Evolutionary conservation across 768 basidiomycete genomes (phyloP).

Genomic region (Favolaschia claudopus): DNA sequence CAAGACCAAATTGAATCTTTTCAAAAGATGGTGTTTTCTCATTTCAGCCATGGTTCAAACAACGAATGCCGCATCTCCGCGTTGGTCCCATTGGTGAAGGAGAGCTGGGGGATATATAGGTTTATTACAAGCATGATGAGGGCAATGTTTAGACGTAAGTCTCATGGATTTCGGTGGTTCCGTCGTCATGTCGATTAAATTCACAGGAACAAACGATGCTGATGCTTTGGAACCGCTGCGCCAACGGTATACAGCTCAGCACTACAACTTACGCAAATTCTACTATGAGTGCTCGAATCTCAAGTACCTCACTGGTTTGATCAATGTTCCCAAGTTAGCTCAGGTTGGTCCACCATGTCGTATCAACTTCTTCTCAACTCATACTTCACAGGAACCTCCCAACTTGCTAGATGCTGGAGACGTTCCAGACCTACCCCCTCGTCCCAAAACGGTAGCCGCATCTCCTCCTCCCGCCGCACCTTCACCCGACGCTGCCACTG

Average conservation of each 20-base stretch:
- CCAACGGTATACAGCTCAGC: slow-evolving; percentile 89
- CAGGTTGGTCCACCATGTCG: slow-evolving; percentile 58
- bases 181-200: slow-evolving; percentile 7
- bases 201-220: slow-evolving; percentile 85
- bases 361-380: not conserved
- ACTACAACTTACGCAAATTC: slow-evolving; percentile 93
- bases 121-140: slow-evolving; percentile 99
- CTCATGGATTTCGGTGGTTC: not conserved
- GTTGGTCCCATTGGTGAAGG: slow-evolving; percentile 96
- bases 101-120: slow-evolving; percentile 98
- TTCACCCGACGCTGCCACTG: slow-evolving; percentile 71
- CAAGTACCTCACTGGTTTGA: slow-evolving; percentile 95
- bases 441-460: slow-evolving; percentile 68
- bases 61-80: slow-evolving; percentile 98
- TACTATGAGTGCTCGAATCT: slow-evolving; percentile 99
- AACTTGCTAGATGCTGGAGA: slow-evolving; percentile 85
- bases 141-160: slow-evolving; percentile 92
- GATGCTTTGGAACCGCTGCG: slow-evolving; percentile 91
- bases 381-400: slow-evolving; percentile 82
- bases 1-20: slow-evolving; percentile 99
- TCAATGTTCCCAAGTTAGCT: slow-evolving; percentile 97
- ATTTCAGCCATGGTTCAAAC: slow-evolving; percentile 89
- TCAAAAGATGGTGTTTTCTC: slow-evolving; percentile 96
- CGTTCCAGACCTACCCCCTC: slow-evolving; percentile 87
- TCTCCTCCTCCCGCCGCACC: slow-evolving; percentile 79